Conservation (phyloP, 1,139 yeast species). For the Geotrichum reessii region DNA sequence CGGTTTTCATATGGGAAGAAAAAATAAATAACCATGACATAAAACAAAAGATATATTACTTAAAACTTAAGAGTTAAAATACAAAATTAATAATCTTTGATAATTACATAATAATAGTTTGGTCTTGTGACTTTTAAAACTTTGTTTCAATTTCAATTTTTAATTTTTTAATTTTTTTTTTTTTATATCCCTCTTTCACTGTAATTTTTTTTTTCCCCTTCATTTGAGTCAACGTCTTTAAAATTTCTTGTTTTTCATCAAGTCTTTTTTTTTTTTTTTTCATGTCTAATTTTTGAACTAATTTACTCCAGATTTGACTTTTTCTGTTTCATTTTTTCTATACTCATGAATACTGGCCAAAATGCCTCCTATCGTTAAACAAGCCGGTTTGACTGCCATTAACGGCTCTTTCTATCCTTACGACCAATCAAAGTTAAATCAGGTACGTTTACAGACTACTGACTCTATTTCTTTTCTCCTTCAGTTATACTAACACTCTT, state of each 20-base stretch:
- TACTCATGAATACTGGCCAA: neutral
- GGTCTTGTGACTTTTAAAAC: neutral
- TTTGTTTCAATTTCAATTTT: neutral
- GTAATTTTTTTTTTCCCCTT: neutral
- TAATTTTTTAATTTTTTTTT: neutral
- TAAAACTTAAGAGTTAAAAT: neutral
- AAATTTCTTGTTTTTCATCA: neutral
- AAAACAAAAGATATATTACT: neutral
- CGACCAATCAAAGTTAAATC: neutral
- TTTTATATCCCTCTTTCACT: neutral
- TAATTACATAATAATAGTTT: neutral
- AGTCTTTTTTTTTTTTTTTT: neutral
- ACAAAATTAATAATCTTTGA: too few relatives aligned
- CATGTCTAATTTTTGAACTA: neutral
- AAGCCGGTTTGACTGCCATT: slow-evolving; percentile 7
- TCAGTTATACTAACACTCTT: neutral
- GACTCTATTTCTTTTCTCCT: neutral
- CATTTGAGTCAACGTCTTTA: neutral
- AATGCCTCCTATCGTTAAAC: slow-evolving; percentile 7
- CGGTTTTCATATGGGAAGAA: neutral
- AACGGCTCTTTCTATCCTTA: slow-evolving; percentile 7
- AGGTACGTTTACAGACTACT: neutral
- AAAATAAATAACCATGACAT: neutral
- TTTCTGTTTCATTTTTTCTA: neutral
- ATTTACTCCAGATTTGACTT: neutral